phyloP scores from a whole-genome alignment of 2,329 filamentous ascomycete genomes.

The Aspergillus tubingensis region DNA sequence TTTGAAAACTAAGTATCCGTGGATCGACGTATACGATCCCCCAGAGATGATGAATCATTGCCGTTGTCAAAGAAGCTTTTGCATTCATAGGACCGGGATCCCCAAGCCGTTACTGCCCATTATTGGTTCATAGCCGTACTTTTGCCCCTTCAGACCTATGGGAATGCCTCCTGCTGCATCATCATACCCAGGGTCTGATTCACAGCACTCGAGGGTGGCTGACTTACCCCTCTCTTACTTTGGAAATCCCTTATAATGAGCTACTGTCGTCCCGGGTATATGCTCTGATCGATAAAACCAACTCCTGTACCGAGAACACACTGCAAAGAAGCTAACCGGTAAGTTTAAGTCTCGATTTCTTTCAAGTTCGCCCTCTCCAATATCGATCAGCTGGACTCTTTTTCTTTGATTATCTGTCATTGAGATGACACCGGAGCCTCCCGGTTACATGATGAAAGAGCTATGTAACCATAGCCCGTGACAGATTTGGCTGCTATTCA shows the following conservation, averaged over 20 bases:
- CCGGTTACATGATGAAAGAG: neutral
- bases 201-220: constrained; percentile 7
- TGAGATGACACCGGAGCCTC: neutral
- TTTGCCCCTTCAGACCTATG: constrained; percentile 7
- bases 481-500: neutral
- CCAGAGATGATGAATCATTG: constrained; percentile 12
- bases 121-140: constrained; percentile 13
- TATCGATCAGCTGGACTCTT: neutral
- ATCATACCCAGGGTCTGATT: constrained; percentile 13
- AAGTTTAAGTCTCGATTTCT: neutral
- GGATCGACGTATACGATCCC: neutral
- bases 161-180: constrained; percentile 11
- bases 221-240: constrained; percentile 19
- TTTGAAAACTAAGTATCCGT: neutral
- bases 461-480: neutral
- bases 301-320: neutral
- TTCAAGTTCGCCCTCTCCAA: neutral
- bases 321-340: neutral
- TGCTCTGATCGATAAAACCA: neutral
- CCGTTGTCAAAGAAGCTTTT: constrained; percentile 7
- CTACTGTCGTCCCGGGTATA: neutral
- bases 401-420: neutral
- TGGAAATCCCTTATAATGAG: neutral
- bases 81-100: constrained; percentile 2
- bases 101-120: constrained; percentile 4